These are phyloP conservation scores for Zhuliangozyma parablackwelliae DNA, from an alignment of 1,139 yeast species.

Conservation along the genomic window DNA sequence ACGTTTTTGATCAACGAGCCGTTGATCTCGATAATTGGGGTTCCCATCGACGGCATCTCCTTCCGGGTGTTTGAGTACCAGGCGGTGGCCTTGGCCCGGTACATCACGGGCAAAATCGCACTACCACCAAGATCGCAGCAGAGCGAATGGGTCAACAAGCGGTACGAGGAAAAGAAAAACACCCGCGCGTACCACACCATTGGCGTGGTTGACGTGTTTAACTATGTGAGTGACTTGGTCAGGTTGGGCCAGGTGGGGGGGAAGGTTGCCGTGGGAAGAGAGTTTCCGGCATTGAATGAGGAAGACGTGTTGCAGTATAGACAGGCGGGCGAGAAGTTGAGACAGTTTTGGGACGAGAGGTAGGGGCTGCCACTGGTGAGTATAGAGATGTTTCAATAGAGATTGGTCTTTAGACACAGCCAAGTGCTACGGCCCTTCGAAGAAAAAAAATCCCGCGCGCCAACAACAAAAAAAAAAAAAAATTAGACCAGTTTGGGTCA, in stretches of 20 bases:
- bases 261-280: slow-evolving; percentile 20
- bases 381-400: no score
- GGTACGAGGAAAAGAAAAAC: slow-evolving; percentile 23
- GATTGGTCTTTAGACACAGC: no score
- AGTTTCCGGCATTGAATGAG: slow-evolving; percentile 26
- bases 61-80: slow-evolving; percentile 41
- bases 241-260: slow-evolving; percentile 24
- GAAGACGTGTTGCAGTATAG: slow-evolving; percentile 21
- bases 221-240: slow-evolving; percentile 19
- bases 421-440: no score
- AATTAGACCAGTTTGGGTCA: background rate
- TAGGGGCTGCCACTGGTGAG: background rate
- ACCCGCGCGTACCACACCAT: slow-evolving; percentile 41
- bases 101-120: slow-evolving; percentile 26
- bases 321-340: slow-evolving; percentile 17
- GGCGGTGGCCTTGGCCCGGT: slow-evolving; percentile 32
- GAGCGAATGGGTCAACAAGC: slow-evolving; percentile 24
- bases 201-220: slow-evolving; percentile 21
- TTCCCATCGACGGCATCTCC: slow-evolving; percentile 39
- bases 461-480: no score
- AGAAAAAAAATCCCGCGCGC: no score
- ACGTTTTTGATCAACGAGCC: slow-evolving; percentile 37
- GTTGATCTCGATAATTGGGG: slow-evolving; percentile 32
- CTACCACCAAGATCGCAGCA: slow-evolving; percentile 29
- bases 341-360: slow-evolving; percentile 12